Conservation (phyloP, 306 rosid species). For the Pachyrhizus erosus region DNA sequence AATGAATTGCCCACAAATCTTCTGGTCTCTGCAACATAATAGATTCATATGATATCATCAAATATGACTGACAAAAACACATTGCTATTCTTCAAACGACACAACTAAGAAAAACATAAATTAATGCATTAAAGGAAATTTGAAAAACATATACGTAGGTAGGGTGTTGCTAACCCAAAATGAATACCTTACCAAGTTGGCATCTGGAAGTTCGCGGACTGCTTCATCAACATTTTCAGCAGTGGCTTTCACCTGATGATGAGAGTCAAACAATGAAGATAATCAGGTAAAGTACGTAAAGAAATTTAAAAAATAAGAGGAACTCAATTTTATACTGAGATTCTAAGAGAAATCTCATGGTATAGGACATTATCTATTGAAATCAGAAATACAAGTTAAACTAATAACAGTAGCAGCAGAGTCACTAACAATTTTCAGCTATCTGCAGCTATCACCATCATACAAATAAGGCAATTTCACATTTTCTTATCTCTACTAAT, state of each 20-base stretch:
- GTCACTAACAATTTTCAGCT: not conserved
- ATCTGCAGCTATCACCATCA: not conserved
- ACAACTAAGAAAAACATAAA: not conserved
- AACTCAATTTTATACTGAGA: not conserved
- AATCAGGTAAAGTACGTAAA: not conserved
- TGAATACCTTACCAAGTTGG: conserved; percentile 94
- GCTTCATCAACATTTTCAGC: conserved; percentile 90
- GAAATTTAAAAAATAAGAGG: not conserved
- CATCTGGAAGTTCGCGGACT: conserved; percentile 98
- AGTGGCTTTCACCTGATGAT: conserved; percentile 82
- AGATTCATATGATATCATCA: conserved; percentile 33
- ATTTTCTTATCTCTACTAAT: not conserved
- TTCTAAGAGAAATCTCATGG: conserved; percentile 11
- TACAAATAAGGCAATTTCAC: not conserved
- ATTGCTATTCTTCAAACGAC: conserved; percentile 22
- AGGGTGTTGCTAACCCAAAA: conserved; percentile 34
- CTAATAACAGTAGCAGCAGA: not conserved
- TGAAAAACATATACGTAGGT: not conserved
- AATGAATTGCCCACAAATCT: conserved; percentile 92
- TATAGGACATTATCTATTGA: not conserved
- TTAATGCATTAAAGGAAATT: not conserved
- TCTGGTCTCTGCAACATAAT: conserved; percentile 74
- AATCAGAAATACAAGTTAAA: not conserved
- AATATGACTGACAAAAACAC: not conserved
- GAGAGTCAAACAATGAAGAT: conserved; percentile 19